Evolutionary conservation across 352 stramenopile species (phyloP).

Genomic region (Phytopythium oedochilum): DNA sequence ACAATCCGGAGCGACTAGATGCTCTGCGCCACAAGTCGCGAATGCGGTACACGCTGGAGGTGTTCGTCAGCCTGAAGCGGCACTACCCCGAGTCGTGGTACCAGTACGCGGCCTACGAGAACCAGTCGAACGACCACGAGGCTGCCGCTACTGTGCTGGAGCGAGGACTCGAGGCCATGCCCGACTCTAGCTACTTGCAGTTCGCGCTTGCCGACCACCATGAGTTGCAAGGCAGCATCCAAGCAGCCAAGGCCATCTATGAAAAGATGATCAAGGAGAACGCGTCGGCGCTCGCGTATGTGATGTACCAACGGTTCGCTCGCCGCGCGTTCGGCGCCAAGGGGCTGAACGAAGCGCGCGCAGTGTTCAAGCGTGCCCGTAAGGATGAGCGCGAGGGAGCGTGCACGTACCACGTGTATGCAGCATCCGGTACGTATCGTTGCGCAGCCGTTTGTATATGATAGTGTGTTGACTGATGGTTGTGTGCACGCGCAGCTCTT

Average conservation of each 20-base stretch:
- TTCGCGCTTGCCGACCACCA: conserved; percentile 83
- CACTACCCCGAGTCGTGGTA: conserved; percentile 84
- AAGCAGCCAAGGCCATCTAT: conserved; percentile 71
- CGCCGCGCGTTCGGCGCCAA: conserved; percentile 71
- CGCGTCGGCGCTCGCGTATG: conserved; percentile 70
- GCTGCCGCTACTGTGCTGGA: conserved; percentile 64
- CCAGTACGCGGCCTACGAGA: conserved; percentile 82
- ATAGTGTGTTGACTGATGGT: conserved; percentile 10
- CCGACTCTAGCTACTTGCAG: conserved; percentile 71
- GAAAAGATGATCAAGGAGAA: conserved; percentile 76
- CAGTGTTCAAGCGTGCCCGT: conserved; percentile 76
- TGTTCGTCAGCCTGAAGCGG: conserved; percentile 73
- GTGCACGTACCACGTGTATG: conserved; percentile 82
- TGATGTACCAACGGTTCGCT: conserved; percentile 83
- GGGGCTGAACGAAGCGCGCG: conserved; percentile 65
- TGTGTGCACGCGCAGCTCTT: conserved; percentile 32
- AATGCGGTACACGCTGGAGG: conserved; percentile 80
- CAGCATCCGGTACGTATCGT: conserved; percentile 53
- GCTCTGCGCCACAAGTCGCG: conserved; percentile 71
- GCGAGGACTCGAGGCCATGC: conserved; percentile 68
- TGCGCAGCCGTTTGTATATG: not conserved
- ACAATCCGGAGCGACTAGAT: conserved; percentile 80
- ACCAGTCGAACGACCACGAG: conserved; percentile 66
- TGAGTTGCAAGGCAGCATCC: conserved; percentile 62
- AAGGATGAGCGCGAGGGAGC: conserved; percentile 81